Evolutionary conservation across 768 basidiomycete genomes (phyloP), one percentile per base, ranked within the genome.

Genomic region (Termitomyces sp.): DNA sequence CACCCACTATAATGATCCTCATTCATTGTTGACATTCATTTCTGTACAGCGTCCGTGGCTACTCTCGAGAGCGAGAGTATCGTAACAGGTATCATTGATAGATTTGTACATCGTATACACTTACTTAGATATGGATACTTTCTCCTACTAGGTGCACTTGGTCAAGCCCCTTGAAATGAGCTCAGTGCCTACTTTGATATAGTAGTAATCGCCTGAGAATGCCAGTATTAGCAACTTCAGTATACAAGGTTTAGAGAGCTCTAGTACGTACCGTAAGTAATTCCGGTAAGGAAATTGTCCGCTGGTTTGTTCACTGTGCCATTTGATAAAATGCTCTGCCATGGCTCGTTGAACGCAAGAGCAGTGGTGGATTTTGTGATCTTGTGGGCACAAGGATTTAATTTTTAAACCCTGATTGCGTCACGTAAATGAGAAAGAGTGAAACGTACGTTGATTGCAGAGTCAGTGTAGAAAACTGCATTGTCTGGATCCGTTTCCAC

Each of bases 371-470:
- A 49, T 27, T 55, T 59, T 47, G 60, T 44, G 39, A 66, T 57
- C 65, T 66, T 30, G 16, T 16, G 18, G 8, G 30, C 16, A 48
- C 1, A 20, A 12, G 8, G 18, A 24, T 30, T 48, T 5, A n/a
- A 14, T 12, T 3, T 26, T 14, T 22, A 12, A 12, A n/a, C n/a
- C n/a, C n/a, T n/a, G n/a, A n/a, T n/a, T n/a, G n/a, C n/a, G n/a
- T n/a, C n/a, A n/a, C n/a, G n/a, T n/a, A n/a, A n/a, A n/a, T n/a
- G 20, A 16, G 36, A 20, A 7, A 22, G 48, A 10, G 36, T 20
- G 16, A 20, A 34, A 65, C 74, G 26, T 45, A 84, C 83, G 62
- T 76, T 66, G 45, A 85, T 73, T 14, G 86, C 86, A 42, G 78
- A 76, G 56, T 77, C 68, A 14, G 60, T 73, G 76, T 84, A 89